Conservation (phyloP, 116 monocot species). For the Zostera marina region DNA sequence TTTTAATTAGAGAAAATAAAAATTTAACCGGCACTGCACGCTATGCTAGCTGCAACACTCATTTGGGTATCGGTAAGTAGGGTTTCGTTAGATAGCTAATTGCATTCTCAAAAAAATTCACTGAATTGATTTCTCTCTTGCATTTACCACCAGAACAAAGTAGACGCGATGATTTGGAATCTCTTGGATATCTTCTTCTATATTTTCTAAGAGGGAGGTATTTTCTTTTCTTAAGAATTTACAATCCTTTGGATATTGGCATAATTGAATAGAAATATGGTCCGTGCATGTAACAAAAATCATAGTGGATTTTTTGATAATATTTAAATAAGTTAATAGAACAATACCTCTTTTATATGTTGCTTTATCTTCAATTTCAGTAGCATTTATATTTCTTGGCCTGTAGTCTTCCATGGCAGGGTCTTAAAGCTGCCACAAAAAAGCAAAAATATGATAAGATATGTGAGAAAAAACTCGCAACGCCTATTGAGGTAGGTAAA, state of each 20-base stretch:
- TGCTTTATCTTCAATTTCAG: not conserved
- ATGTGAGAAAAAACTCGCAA: constrained; percentile 90
- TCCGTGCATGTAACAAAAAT: not conserved
- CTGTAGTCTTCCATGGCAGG: constrained; percentile 95
- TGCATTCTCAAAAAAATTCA: not conserved
- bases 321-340: not conserved
- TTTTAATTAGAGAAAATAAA: constrained; percentile 64
- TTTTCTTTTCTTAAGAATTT: not conserved
- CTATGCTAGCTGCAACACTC: constrained; percentile 99
- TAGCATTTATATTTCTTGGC: constrained; percentile 6
- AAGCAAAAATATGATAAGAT: constrained; percentile 98
- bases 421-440: constrained; percentile 92
- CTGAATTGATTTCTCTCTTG: constrained; percentile 1
- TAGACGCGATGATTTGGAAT: constrained; percentile 97
- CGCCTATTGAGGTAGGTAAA: constrained; percentile 74
- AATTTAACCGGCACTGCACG: constrained; percentile 94
- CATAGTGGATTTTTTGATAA: not conserved
- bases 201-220: constrained; percentile 98
- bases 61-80: constrained; percentile 79
- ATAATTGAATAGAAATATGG: not conserved
- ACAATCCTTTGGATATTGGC: not conserved
- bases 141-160: constrained; percentile 62
- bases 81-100: not conserved
- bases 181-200: constrained; percentile 93
- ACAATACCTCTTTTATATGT: not conserved